Conservation (phyloP, 192 early-diverging fungal species). For the Haplosporangium gracile region DNA sequence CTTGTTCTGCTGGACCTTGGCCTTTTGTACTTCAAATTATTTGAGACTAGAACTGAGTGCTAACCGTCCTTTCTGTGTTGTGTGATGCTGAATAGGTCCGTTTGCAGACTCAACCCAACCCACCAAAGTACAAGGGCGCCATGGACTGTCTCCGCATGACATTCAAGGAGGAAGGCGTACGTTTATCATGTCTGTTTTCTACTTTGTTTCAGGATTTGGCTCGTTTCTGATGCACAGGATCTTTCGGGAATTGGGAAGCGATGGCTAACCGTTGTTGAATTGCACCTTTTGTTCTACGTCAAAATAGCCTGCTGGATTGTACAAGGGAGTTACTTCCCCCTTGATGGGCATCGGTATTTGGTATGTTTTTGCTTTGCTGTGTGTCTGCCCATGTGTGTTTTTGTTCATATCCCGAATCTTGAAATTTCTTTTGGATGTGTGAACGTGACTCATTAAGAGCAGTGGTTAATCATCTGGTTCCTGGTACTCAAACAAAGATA, state of each 20-base stretch:
- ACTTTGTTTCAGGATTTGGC: neutral
- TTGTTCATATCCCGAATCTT: neutral
- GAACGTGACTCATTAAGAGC: slow-evolving; percentile 24
- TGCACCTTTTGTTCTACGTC: neutral
- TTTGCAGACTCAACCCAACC: slow-evolving; percentile 74
- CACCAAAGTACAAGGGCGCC: slow-evolving; percentile 69
- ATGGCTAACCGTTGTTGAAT: neutral
- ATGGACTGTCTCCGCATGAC: slow-evolving; percentile 68
- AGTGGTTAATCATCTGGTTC: neutral
- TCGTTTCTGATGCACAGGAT: neutral
- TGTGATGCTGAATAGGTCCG: slow-evolving; percentile 56
- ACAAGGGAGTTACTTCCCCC: slow-evolving; percentile 79
- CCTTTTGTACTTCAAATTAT: neutral
- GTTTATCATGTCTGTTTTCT: slow-evolving; percentile 18
- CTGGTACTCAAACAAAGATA: neutral
- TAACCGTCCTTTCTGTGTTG: neutral
- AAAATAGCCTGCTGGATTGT: slow-evolving; percentile 69
- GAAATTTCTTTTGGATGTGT: neutral
- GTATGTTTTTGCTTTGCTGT: slow-evolving; percentile 50
- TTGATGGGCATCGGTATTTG: slow-evolving; percentile 79
- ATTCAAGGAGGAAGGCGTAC: slow-evolving; percentile 71
- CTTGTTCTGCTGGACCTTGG: neutral
- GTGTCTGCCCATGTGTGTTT: neutral
- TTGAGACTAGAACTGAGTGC: neutral
- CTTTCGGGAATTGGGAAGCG: neutral